Percentiles rank a stretch among this genome's conserved stretches.
phyloP scores from a whole-genome alignment of 176 grass and related monocot species.

The Eragrostis nindensis region DNA sequence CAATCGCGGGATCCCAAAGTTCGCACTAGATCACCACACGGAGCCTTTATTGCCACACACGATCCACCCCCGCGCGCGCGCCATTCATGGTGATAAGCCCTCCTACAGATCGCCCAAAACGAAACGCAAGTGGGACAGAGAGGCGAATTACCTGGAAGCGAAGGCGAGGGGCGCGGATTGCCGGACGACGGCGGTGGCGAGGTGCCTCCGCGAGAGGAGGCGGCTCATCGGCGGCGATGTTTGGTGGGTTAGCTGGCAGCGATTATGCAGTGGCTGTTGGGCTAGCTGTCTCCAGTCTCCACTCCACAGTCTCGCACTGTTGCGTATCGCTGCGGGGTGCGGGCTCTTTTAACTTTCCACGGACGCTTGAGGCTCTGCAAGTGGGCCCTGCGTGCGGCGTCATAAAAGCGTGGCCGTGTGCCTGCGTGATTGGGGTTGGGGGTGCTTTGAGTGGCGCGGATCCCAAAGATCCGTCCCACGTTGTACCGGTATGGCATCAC shows the following conservation, averaged over 20 bases:
- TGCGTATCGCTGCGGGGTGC: neutral
- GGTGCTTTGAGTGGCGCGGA: neutral
- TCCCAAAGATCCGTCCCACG: neutral
- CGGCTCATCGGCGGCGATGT: slow-evolving; percentile 48
- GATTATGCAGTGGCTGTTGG: slow-evolving; percentile 28
- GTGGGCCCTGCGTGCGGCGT: neutral
- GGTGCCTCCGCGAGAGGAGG: slow-evolving; percentile 40
- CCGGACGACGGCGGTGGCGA: slow-evolving; percentile 4
- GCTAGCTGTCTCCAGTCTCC: neutral
- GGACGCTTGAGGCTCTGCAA: neutral
- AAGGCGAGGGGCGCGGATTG: slow-evolving; percentile 30
- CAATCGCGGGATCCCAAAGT: neutral
- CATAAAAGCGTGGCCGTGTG: neutral
- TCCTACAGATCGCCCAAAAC: neutral
- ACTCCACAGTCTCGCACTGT: neutral
- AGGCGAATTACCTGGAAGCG: slow-evolving; percentile 38
- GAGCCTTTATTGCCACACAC: neutral
- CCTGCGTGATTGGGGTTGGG: neutral
- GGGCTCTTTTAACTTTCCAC: slow-evolving; percentile 15
- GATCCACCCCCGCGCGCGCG: neutral
- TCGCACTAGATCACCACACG: slow-evolving; percentile 8
- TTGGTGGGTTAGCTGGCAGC: neutral
- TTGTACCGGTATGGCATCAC: neutral
- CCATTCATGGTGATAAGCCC: neutral
- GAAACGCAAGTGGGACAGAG: neutral